Base-by-base conservation (phyloP, 495 filamentous ascomycete species). In the Tricharina praecox region DNA sequence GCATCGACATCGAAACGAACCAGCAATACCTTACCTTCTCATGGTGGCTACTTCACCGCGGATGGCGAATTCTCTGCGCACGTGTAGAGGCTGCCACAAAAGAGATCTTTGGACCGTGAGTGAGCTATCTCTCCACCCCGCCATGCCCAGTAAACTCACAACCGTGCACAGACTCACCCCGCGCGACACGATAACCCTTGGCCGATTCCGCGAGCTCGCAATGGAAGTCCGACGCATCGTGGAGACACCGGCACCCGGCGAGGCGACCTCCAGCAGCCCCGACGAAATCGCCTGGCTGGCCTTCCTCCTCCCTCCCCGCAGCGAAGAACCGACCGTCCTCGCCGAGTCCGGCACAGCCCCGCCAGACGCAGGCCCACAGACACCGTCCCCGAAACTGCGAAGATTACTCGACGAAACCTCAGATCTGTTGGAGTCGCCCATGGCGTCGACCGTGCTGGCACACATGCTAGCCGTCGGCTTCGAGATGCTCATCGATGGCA, bases 11-110 rank as follows among this genome's bases (percentile, higher is more conserved):
- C 53, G 85, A 93, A 54, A 90, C 86, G 30, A 96, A 97, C 64
- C 70, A 85, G 49, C 79, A 80, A 53, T 99, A 95, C 60, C 72
- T 99, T 28, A 85, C 85, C 43, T 93, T 96, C 63, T 88, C 82
- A 59, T 99, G 92, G 92, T 96, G 90, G 90, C 67, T 99, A 19
- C 70, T 99, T 34, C 85, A 96, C 65, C 76, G 78, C 30, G 90
- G 90, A 47, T 94, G 85, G 79, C 78, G 77, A 49, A 70, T 79
- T 37, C 66, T 96, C 47, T 79, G 81, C 75, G 67, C 74, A 47
- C 78, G 77, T 47, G 84, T 99, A 32, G 77, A 81, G 54, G 61
- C 63, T 1, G 82, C 84, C 1, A 90, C 96, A 18, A 78, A 77
- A 52, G 79, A 93, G 45, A 78, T 84, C 21, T 96, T 94, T 62